A percentile compares a stretch with the other conserved stretches of the same genome.
These are phyloP conservation scores for Parasarocladium wereldwijsianum DNA, from an alignment of 2,329 filamentous ascomycete species.

Conservation along the genomic window DNA sequence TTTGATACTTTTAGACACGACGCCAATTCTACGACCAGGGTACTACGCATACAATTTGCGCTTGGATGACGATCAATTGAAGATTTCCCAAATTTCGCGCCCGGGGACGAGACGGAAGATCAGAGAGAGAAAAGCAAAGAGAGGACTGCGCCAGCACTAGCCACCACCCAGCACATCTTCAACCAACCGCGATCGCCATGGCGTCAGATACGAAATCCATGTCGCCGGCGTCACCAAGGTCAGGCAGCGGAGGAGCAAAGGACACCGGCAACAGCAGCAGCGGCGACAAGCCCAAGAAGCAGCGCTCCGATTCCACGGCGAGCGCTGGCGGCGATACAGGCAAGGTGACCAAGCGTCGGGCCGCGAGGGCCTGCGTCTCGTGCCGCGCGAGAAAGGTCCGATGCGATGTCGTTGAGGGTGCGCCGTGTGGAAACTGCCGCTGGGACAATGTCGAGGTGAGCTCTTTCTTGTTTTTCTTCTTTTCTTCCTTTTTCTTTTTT, in stretches of 20 bases:
- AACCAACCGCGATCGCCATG: no score
- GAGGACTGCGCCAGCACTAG: no score
- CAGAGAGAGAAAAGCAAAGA: no score
- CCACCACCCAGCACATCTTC: no score
- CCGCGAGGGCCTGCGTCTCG: constrained; percentile 81
- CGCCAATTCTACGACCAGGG: no score
- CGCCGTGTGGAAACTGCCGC: constrained; percentile 77
- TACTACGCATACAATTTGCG: no score
- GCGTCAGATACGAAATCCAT: not conserved
- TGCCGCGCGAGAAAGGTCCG: constrained; percentile 83
- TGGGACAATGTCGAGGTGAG: constrained; percentile 56
- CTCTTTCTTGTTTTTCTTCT: not conserved
- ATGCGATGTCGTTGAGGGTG: constrained; percentile 83
- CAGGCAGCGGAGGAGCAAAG: constrained; percentile 1
- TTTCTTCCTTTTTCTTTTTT: not conserved
- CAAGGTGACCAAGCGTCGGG: constrained; percentile 59
- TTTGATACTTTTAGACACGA: no score
- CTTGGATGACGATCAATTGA: no score
- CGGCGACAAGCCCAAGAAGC: constrained; percentile 11
- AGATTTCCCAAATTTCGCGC: no score
- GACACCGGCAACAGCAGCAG: constrained; percentile 2
- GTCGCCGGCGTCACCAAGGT: not conserved
- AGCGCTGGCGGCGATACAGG: constrained; percentile 15
- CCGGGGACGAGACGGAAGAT: no score
- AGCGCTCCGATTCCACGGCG: constrained; percentile 16